Conservation (phyloP, 2,329 filamentous ascomycete species). For the Botrytis aclada region DNA sequence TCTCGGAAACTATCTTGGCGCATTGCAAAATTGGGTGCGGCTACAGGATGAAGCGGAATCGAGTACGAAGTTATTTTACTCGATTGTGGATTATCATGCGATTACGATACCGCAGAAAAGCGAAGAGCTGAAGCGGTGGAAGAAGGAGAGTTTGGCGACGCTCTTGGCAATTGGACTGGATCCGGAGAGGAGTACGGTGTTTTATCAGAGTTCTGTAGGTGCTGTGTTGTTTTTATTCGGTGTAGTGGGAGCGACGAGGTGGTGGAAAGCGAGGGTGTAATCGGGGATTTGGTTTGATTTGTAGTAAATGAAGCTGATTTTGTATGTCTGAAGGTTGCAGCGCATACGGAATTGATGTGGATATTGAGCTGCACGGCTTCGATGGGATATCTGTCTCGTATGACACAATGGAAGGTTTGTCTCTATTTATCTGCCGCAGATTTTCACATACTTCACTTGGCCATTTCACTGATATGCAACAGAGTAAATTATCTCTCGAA, state of each 20-base stretch:
- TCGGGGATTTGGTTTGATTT: neutral
- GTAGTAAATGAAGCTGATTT: neutral
- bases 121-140: constrained; percentile 57
- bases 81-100: constrained; percentile 89
- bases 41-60: constrained; percentile 64
- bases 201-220: constrained; percentile 74
- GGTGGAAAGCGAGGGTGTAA: neutral
- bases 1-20: constrained; percentile 91
- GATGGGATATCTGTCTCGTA: constrained; percentile 91
- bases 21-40: constrained; percentile 79
- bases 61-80: constrained; percentile 69
- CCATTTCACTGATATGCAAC: neutral
- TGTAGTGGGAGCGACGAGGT: neutral
- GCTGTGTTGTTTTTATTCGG: constrained; percentile 1
- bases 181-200: constrained; percentile 72
- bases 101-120: constrained; percentile 75
- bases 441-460: neutral
- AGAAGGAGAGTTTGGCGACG: constrained; percentile 72
- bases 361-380: constrained; percentile 88
- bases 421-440: neutral
- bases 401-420: constrained; percentile 97
- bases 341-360: constrained; percentile 94
- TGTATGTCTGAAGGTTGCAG: constrained; percentile 54
- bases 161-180: constrained; percentile 82
- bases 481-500: constrained; percentile 71